phyloP scores from a whole-genome alignment of 805 yeast species.

The Metschnikowia henanensis region DNA sequence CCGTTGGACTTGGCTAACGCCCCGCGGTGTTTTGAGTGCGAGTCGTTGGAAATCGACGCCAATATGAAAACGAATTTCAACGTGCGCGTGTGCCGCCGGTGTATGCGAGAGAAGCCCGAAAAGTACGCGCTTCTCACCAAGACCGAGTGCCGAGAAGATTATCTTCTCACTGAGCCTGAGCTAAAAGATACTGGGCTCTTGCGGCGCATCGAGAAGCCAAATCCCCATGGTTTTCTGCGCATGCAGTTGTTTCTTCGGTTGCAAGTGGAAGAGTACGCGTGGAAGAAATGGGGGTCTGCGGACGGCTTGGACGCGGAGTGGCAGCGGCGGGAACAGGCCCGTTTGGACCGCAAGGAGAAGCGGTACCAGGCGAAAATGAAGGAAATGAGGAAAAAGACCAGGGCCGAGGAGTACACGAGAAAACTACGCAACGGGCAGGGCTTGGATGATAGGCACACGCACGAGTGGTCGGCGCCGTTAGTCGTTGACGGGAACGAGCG shows the following conservation, averaged over 20 bases:
- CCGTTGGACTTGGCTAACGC: slow-evolving; percentile 72
- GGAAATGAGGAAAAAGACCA: slow-evolving; percentile 87
- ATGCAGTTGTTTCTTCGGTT: slow-evolving; percentile 91
- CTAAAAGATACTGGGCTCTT: slow-evolving; percentile 66
- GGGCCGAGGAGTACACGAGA: slow-evolving; percentile 89
- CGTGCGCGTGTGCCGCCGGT: slow-evolving; percentile 72
- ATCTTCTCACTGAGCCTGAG: slow-evolving; percentile 91
- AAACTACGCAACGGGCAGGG: slow-evolving; percentile 56
- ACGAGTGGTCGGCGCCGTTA: slow-evolving; percentile 68
- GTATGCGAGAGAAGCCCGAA: slow-evolving; percentile 74
- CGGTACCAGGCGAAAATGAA: slow-evolving; percentile 73
- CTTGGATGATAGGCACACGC: slow-evolving; percentile 64
- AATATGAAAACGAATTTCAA: slow-evolving; percentile 69
- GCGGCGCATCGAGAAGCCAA: slow-evolving; percentile 82
- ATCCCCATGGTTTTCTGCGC: slow-evolving; percentile 90
- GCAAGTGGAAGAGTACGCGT: slow-evolving; percentile 93
- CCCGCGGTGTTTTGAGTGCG: slow-evolving; percentile 83
- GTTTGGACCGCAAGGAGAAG: slow-evolving; percentile 72
- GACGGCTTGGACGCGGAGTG: slow-evolving; percentile 92
- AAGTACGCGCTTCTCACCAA: slow-evolving; percentile 90
- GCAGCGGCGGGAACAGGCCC: slow-evolving; percentile 74
- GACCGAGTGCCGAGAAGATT: slow-evolving; percentile 93
- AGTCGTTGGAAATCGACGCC: slow-evolving; percentile 76
- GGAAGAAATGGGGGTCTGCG: slow-evolving; percentile 91
- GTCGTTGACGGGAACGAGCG: slow-evolving; percentile 39